phyloP scores from a whole-genome alignment of 192 early-diverging fungal species.

The Umbelopsis isabellina region DNA sequence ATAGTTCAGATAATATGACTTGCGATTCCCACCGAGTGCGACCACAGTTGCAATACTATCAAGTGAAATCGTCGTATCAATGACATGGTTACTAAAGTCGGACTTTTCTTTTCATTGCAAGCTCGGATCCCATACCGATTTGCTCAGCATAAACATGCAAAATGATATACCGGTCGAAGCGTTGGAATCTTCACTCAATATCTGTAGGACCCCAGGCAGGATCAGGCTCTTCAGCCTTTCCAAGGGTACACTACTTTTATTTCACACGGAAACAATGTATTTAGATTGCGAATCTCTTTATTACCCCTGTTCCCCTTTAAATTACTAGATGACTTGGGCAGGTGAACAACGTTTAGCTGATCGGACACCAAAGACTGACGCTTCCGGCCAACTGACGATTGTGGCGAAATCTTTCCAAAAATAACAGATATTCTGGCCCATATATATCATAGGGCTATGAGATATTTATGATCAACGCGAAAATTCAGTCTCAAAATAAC shows the following conservation, averaged over 20 bases:
- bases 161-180: not conserved
- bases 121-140: slow-evolving; percentile 12
- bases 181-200: not conserved
- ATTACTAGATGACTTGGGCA: not conserved
- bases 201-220: too few relatives aligned
- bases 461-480: not conserved
- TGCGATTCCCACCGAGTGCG: too few relatives aligned
- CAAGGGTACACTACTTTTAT: too few relatives aligned
- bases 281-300: too few relatives aligned
- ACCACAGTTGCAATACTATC: not conserved
- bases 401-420: slow-evolving; percentile 19
- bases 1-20: not conserved
- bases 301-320: not conserved
- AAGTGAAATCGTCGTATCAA: not conserved
- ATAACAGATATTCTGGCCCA: not conserved
- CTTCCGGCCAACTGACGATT: not conserved
- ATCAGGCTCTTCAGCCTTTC: too few relatives aligned
- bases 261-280: too few relatives aligned
- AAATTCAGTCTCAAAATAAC: too few relatives aligned
- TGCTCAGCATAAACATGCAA: not conserved
- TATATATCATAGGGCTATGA: not conserved
- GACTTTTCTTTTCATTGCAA: slow-evolving; percentile 5
- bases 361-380: not conserved
- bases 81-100: not conserved
- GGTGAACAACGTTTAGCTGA: not conserved